phyloP scores from a whole-genome alignment of 495 filamentous ascomycete genomes.

The Hypoxylon subgilvum region DNA sequence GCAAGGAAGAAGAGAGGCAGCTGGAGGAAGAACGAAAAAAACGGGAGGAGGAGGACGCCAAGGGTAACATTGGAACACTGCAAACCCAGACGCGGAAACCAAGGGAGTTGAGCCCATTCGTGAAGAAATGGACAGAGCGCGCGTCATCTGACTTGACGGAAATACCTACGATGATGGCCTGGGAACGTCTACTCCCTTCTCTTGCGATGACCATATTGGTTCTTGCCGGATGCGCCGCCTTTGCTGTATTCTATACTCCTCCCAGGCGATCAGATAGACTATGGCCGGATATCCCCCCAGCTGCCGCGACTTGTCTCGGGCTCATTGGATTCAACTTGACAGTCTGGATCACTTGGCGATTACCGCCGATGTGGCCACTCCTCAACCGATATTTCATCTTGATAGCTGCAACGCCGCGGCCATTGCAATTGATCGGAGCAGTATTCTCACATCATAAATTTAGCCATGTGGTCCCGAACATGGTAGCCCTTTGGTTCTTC shows the following conservation, averaged over 20 bases:
- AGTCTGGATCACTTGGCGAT: constrained; percentile 68
- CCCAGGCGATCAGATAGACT: constrained; percentile 64
- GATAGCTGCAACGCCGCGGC: constrained; percentile 69
- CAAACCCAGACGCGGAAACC: constrained; percentile 41
- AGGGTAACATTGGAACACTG: constrained; percentile 59
- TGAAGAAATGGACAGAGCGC: constrained; percentile 45
- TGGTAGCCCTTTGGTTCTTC: constrained; percentile 62
- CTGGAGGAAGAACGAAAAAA: constrained; percentile 54
- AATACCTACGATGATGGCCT: constrained; percentile 54
- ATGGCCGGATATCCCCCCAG: constrained; percentile 75
- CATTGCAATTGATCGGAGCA: constrained; percentile 69
- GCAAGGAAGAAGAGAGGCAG: constrained; percentile 44
- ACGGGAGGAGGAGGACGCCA: constrained; percentile 60
- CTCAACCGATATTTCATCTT: constrained; percentile 81
- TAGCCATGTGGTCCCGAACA: constrained; percentile 73
- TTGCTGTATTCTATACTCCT: constrained; percentile 67
- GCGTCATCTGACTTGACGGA: constrained; percentile 52
- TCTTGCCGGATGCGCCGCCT: constrained; percentile 57
- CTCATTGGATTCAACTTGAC: constrained; percentile 70
- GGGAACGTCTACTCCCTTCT: constrained; percentile 70
- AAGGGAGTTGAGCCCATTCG: constrained; percentile 43
- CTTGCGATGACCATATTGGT: constrained; percentile 61
- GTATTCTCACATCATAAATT: constrained; percentile 79
- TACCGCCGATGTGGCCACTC: constrained; percentile 71
- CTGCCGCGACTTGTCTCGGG: constrained; percentile 74